Evolutionary conservation across 2,329 filamentous ascomycete species (phyloP), one percentile per base, ranked within the genome.

Genomic region (Trichoderma sp.): DNA sequence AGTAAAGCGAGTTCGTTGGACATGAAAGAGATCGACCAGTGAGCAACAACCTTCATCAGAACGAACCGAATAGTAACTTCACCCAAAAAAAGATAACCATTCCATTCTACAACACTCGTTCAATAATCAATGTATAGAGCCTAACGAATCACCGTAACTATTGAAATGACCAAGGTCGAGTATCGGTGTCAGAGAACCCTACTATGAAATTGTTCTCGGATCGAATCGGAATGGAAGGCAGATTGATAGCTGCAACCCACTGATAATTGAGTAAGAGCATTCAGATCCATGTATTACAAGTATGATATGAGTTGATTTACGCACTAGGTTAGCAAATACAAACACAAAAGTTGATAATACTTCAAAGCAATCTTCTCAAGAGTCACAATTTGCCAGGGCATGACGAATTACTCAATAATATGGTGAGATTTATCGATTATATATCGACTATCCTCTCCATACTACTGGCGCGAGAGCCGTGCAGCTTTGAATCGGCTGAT

Each of bases 401-500:
- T 75, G 67, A 66, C 51, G 74, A 72, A 61, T 61, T 70, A 67
- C 67, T 73, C 64, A 66, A 66, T 72, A 65, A 47, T 73, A 72
- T 70, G 73, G 71, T 71, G 73, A 75, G 73, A 76, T 73, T 56
- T 75, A 77, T 78, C 77, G 78, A 78, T 78, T 79, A 56, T 74
- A 72, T 73, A 73, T 77, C 78, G 77, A 78, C 72, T 76, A 61
- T 70, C 36, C 43, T 65, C 58, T 73, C 72, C 60, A 60, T 63
- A 61, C 77, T 83, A 89, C 72, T 86, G 83, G 77, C 81, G 86
- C 32, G 86, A 86, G 71, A 93, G 81, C 74, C 90, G 86, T 3
- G 91, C 91, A 63, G 91, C 91, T 83, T 90, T 93, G 83, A 94
- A 94, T 73, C 90, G 88, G 83, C 92, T 94, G 74, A 93, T 81